phyloP scores from a whole-genome alignment of 2,329 filamentous ascomycete species.

The Verticillium longisporum region DNA sequence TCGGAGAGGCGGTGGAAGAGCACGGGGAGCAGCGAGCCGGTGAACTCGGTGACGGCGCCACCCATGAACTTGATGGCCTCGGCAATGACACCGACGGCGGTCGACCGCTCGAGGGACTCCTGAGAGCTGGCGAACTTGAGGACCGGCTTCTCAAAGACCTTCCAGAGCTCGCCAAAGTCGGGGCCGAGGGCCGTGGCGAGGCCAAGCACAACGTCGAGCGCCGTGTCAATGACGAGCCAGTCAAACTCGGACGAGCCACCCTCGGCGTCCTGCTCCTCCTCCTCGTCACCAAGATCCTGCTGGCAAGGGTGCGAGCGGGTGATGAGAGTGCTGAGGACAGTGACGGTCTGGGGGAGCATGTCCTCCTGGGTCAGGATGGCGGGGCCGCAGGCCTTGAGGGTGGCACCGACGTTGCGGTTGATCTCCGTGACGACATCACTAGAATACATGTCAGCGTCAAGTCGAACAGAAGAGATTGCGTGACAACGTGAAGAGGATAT shows the following conservation, averaged over 20 bases:
- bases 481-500: constrained; percentile 8
- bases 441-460: constrained; percentile 31
- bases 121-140: constrained; percentile 81
- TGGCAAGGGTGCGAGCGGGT: constrained; percentile 91
- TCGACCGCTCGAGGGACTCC: constrained; percentile 81
- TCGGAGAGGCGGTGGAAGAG: constrained; percentile 83
- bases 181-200: constrained; percentile 75
- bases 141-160: constrained; percentile 89
- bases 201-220: constrained; percentile 82
- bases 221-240: constrained; percentile 94
- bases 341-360: constrained; percentile 68
- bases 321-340: constrained; percentile 70
- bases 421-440: constrained; percentile 90
- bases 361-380: constrained; percentile 70
- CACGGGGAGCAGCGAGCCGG: constrained; percentile 66
- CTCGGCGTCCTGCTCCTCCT: constrained; percentile 66
- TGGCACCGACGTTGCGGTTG: constrained; percentile 86
- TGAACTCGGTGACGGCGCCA: constrained; percentile 73
- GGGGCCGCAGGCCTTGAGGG: constrained; percentile 85
- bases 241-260: constrained; percentile 88
- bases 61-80: constrained; percentile 86
- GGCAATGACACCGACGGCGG: constrained; percentile 84
- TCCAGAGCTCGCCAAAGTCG: constrained; percentile 83
- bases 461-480: constrained; percentile 6
- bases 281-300: constrained; percentile 76